Evolutionary conservation across 768 basidiomycete genomes (phyloP), one percentile per base, ranked within the genome.

Genomic region (Macrolepiota albuminosa): DNA sequence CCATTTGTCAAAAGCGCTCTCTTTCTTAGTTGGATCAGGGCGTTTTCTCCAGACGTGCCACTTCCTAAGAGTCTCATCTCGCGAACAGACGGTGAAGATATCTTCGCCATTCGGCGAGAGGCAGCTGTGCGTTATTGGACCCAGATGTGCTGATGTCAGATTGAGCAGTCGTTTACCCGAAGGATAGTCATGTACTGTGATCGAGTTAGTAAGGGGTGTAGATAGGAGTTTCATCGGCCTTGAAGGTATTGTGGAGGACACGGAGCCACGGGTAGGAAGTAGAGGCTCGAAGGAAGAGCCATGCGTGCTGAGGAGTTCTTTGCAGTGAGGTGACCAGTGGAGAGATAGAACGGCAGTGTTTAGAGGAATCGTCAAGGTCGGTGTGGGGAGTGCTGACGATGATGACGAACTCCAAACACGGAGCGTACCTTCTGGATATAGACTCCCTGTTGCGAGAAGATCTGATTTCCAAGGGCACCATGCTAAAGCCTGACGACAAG

Each of bases 261-360:
- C 21, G 24, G 58, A 53, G 36, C 54, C 57, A 26, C 52, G 66
- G 39, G 50, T 54, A 71, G 73, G 18, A 66, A 64, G 62, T 81
- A 78, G 56, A 85, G 76, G 18, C 81, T 86, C 57, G 54, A 77
- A 79, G 0, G 76, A 75, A 9, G 69, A 86, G 1, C 94, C 95
- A 65, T 96, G 95, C 0, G 92, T 93, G 58, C 89, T 91, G n/a
- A 95, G 71, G 56, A 96, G 78, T 69, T 97, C 94, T 66, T 94
- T 93, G 61, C 85, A 82, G 72, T 94, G 91, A 16, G 89, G 84
- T 6, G 91, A 89, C 84, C 89, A 97, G 56, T 89, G 85, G 7
- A 96, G 76, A 13, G 78, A 78, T n/a, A 74, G 65, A 1, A 80
- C 72, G 0, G 88, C 85, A 4, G 93, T 93, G 58, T 95, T 86